phyloP scores from a whole-genome alignment of 495 filamentous ascomycete genomes.

The Xylaria grammica region DNA sequence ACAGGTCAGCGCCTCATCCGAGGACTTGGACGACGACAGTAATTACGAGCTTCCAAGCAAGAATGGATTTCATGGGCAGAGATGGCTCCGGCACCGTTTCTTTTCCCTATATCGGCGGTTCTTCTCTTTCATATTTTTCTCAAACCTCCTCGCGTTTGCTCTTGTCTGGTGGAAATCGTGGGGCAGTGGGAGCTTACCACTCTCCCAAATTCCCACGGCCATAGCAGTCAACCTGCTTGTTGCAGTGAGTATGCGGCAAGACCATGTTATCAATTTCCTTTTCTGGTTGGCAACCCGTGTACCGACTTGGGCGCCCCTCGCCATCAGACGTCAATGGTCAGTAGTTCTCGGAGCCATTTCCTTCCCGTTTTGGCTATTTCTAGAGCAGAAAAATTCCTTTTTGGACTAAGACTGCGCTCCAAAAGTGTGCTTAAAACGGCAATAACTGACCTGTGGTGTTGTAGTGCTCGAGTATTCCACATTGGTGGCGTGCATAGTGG shows the following conservation, averaged over 20 bases:
- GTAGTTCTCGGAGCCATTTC: background rate
- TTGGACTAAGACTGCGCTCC: background rate
- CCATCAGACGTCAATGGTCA: constrained; percentile 57
- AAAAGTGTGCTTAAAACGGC: background rate
- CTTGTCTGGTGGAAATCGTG: constrained; percentile 41
- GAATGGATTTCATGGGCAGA: constrained; percentile 30
- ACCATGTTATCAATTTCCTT: constrained; percentile 67
- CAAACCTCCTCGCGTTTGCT: constrained; percentile 58
- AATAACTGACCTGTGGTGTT: background rate
- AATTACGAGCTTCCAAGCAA: constrained; percentile 28
- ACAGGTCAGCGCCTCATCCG: constrained; percentile 7
- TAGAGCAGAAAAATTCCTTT: background rate
- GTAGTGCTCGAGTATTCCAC: constrained; percentile 64
- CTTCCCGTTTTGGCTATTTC: background rate
- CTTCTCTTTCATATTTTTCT: constrained; percentile 57
- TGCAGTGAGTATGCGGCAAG: constrained; percentile 60
- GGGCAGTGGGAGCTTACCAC: constrained; percentile 27
- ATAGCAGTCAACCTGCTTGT: constrained; percentile 49
- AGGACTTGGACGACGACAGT: constrained; percentile 18
- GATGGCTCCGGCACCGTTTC: constrained; percentile 30
- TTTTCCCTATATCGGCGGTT: constrained; percentile 47
- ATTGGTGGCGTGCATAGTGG: constrained; percentile 72
- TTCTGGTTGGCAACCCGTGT: constrained; percentile 56
- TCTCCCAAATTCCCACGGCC: constrained; percentile 44
- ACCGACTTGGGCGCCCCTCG: constrained; percentile 61